phyloP scores from a whole-genome alignment of 2,329 filamentous ascomycete genomes.

The Fusarium odoratissimum region DNA sequence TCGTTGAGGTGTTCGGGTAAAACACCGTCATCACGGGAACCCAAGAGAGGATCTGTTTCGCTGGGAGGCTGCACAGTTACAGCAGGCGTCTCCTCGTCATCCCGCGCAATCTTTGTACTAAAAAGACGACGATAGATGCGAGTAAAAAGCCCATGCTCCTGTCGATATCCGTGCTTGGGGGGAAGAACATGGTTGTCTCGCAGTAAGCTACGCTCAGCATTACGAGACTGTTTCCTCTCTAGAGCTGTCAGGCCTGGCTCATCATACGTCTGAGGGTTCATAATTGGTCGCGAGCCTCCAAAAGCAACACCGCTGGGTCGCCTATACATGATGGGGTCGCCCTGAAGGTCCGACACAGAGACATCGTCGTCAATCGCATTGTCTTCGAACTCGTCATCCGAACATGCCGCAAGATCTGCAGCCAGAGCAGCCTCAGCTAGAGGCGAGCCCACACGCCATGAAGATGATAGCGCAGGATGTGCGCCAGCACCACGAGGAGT shows the following conservation, averaged over 20 bases:
- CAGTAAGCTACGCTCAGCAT: conserved; percentile 70
- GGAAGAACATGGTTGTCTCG: conserved; percentile 74
- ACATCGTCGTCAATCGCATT: conserved; percentile 47
- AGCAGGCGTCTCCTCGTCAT: conserved; percentile 53
- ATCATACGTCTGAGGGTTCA: conserved; percentile 67
- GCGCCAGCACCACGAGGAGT: conserved; percentile 36
- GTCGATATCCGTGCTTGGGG: conserved; percentile 62
- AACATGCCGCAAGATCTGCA: conserved; percentile 73
- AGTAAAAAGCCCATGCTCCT: conserved; percentile 51
- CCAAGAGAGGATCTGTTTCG: conserved; percentile 57
- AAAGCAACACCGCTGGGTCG: conserved; percentile 81
- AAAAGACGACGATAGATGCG: conserved; percentile 62
- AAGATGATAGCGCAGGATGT: conserved; percentile 51
- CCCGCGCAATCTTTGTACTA: conserved; percentile 63
- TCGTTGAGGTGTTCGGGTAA: conserved; percentile 70
- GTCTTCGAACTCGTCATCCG: conserved; percentile 63
- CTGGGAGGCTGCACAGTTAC: conserved; percentile 50
- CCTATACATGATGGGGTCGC: conserved; percentile 71
- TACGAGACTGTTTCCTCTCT: conserved; percentile 67
- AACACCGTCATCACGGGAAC: conserved; percentile 53
- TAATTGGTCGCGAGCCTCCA: conserved; percentile 75
- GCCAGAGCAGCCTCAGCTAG: conserved; percentile 74
- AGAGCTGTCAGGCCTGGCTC: conserved; percentile 63
- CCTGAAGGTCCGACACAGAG: conserved; percentile 52
- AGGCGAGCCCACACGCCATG: conserved; percentile 71